Percentiles rank a stretch among this genome's conserved stretches.
Evolutionary conservation across 208 protist species (phyloP).

Genomic region (Wallacemonas sp.): DNA sequence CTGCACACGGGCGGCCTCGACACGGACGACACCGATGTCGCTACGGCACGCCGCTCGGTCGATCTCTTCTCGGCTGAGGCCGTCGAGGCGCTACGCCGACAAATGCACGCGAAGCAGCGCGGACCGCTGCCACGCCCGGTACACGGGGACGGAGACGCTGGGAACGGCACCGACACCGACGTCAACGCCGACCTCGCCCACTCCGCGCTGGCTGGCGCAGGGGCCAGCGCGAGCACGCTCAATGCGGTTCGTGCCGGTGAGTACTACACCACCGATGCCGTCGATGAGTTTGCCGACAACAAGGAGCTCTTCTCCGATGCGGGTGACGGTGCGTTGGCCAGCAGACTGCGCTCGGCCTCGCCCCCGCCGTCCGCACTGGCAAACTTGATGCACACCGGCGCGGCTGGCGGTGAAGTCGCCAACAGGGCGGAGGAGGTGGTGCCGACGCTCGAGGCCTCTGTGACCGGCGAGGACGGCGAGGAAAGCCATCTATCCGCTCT

Average conservation of each 20-base stretch:
- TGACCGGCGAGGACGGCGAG: conserved; percentile 1
- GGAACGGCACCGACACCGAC: conserved; percentile 11
- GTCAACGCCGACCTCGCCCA: not conserved
- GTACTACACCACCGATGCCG: conserved; percentile 43
- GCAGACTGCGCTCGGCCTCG: not conserved
- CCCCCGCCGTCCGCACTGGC: not conserved
- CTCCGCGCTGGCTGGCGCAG: conserved; percentile 4
- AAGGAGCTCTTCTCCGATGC: conserved; percentile 13
- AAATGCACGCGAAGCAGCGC: not conserved
- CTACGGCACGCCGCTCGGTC: not conserved
- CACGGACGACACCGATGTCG: not conserved
- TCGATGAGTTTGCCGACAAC: conserved; percentile 29
- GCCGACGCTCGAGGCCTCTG: no score
- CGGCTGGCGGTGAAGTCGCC: conserved; percentile 2
- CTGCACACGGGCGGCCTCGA: not conserved
- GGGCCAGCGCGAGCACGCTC: conserved; percentile 19
- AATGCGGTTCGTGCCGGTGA: conserved; percentile 15
- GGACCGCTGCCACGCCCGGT: not conserved
- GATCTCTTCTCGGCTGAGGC: conserved; percentile 9
- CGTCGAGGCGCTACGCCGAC: not conserved
- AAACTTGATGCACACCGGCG: not conserved
- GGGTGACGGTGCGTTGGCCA: not conserved
- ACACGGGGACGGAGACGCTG: not conserved
- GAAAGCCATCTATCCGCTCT: not conserved
- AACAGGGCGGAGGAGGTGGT: conserved; percentile 3